Evolutionary conservation across 352 stramenopile species (phyloP).

Genomic region (Aphanomyces astaci): DNA sequence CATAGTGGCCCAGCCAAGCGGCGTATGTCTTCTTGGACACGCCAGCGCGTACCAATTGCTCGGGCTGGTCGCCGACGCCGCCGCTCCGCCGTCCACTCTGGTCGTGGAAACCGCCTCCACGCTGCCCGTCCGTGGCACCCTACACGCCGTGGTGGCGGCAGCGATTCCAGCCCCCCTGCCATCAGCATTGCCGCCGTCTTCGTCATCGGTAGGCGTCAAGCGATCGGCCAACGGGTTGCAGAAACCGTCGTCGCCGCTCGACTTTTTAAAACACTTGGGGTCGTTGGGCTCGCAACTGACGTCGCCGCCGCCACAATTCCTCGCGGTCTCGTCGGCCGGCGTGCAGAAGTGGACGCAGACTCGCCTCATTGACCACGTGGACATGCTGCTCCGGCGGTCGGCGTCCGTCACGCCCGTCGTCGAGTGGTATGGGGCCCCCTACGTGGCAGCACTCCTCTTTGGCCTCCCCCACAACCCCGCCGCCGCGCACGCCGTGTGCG

Average conservation of each 20-base stretch:
- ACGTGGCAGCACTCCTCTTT: conserved; percentile 10
- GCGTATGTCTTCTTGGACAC: background rate
- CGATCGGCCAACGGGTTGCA: conserved; percentile 72
- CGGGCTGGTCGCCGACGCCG: background rate
- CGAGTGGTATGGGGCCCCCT: conserved; percentile 2
- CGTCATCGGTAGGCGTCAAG: conserved; percentile 35
- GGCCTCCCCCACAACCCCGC: conserved; percentile 9
- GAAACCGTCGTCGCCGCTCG: conserved; percentile 8
- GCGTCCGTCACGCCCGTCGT: background rate
- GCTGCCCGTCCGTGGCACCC: background rate
- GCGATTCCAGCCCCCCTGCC: background rate
- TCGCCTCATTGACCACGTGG: conserved; percentile 79
- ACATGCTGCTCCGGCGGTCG: conserved; percentile 42
- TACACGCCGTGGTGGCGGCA: background rate
- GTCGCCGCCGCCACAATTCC: conserved; percentile 63
- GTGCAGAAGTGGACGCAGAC: conserved; percentile 87
- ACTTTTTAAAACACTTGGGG: conserved; percentile 52
- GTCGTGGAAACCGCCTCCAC: background rate
- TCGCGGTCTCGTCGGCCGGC: conserved; percentile 70
- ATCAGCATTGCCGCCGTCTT: conserved; percentile 17
- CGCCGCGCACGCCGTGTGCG: background rate
- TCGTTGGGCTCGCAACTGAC: conserved; percentile 72
- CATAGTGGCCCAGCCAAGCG: background rate
- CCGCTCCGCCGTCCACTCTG: background rate
- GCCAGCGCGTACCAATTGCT: background rate